Evolutionary conservation across 768 basidiomycete genomes (phyloP).

Genomic region (Lyophyllum shimeji): DNA sequence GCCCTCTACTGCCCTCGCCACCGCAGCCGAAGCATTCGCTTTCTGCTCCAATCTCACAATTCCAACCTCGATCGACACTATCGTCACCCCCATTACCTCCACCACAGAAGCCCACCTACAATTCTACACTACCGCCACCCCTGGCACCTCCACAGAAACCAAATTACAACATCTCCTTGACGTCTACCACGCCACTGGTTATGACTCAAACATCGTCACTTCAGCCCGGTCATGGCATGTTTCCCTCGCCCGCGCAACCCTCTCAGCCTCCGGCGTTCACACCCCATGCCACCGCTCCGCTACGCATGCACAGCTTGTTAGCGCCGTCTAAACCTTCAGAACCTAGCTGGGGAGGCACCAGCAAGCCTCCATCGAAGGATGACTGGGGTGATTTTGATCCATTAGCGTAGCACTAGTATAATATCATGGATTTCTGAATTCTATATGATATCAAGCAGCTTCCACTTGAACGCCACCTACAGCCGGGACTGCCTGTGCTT

Average conservation of each 20-base stretch:
- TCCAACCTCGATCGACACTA: neutral
- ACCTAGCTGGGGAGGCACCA: conserved; percentile 37
- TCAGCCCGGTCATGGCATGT: conserved; percentile 11
- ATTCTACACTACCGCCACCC: neutral
- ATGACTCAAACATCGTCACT: conserved; percentile 11
- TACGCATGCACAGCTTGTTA: conserved; percentile 49
- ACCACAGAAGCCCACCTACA: conserved; percentile 2
- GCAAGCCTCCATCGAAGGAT: conserved; percentile 57
- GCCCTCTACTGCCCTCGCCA: conserved; percentile 10
- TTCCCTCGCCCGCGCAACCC: conserved; percentile 4
- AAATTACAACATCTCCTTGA: conserved; percentile 30
- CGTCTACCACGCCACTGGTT: conserved; percentile 12
- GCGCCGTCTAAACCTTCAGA: conserved; percentile 64
- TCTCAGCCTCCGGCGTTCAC: conserved; percentile 8
- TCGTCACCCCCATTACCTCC: neutral
- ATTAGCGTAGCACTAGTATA: conserved; percentile 38
- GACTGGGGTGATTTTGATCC: conserved; percentile 88
- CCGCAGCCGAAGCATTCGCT: conserved; percentile 6
- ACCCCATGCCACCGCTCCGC: conserved; percentile 22
- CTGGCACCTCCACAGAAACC: conserved; percentile 14
- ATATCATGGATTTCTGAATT: conserved; percentile 6
- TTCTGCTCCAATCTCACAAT: conserved; percentile 6
- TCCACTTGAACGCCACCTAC: conserved; percentile 50
- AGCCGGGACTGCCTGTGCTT: conserved; percentile 46
- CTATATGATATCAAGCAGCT: conserved; percentile 7